These are phyloP conservation scores for Tripterygium wilfordii DNA, from an alignment of 177 flowering plant species.

Conservation along the genomic window DNA sequence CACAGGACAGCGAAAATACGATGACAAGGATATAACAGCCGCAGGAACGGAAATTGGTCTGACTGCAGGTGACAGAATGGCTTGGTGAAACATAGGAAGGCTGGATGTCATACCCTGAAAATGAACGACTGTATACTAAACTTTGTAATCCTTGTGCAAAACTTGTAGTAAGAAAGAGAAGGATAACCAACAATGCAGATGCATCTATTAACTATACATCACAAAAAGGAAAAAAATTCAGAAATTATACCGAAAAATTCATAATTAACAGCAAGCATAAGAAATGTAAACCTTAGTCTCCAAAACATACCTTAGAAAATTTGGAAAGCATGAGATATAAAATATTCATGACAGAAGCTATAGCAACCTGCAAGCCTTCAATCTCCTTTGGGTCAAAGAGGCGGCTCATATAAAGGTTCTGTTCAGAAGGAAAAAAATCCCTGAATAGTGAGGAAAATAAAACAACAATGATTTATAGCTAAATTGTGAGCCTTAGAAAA, in stretches of 20 bases:
- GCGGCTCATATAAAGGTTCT: conserved; percentile 75
- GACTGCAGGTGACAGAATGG: conserved; percentile 55
- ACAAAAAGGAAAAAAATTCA: too few species aligned
- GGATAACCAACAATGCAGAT: too few species aligned
- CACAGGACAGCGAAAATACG: conserved; percentile 70
- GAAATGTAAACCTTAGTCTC: neutral
- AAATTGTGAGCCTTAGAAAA: neutral
- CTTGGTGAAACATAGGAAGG: conserved; percentile 60
- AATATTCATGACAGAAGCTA: conserved; percentile 64
- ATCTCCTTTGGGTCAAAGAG: conserved; percentile 64
- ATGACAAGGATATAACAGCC: conserved; percentile 68
- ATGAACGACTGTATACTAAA: neutral
- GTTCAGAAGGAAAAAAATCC: conserved; percentile 12
- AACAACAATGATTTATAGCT: too few species aligned
- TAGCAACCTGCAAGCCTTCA: conserved; percentile 68
- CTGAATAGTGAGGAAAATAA: conserved; percentile 5
- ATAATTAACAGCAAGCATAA: neutral
- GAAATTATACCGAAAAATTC: neutral
- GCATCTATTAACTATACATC: too few species aligned
- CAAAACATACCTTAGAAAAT: conserved; percentile 47
- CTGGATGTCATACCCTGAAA: conserved; percentile 51
- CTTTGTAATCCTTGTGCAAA: too few species aligned
- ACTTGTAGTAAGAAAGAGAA: too few species aligned
- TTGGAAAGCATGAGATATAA: conserved; percentile 43
- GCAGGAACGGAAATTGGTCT: conserved; percentile 71